Evolutionary conservation across 768 basidiomycete genomes (phyloP), one percentile per base, ranked within the genome.

Genomic region (Pulveroboletus sp.): DNA sequence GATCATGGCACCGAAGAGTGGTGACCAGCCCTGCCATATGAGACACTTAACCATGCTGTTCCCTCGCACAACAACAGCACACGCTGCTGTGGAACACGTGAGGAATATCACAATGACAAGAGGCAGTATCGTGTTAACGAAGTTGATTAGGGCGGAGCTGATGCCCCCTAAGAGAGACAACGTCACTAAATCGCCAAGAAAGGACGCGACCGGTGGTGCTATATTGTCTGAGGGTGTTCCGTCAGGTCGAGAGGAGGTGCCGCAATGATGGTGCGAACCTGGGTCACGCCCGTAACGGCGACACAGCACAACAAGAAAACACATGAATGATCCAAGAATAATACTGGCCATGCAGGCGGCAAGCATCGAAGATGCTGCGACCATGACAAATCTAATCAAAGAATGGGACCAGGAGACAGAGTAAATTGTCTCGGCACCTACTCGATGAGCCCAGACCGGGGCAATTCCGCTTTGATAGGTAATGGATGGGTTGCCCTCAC

Each of bases 301-400:
- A 64, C 93, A 93, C 1, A 88, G 45, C 18, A 97, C 76, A 43
- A 97, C 80, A 27, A 97, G 77, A 18, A 71, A 67, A 59, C 86
- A 89, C 93, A 97, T 97, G 70, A 99, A 96, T 0, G 86, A 88
- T 5, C 95, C 96, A 1, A 98, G 79, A 1, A 93, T 60, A 4
- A 88, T 67, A 55, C 86, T 83, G 9, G 89, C 89, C 11, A 88
- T 64, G 46, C 84, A 85, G 1, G 93, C 83, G 1, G 93, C 80
- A 13, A 85, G 76, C 86, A 94, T 92, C 1, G 86, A 75, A 5
- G 86, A 81, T 10, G 86, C 78, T 0, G 85, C 79, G 13, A 93
- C 83, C 77, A 88, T 83, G 49, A 84, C 71, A 47, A 93, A 80
- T 57, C 90, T 93, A 45, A 55, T 50, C 30, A 43, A 21, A 17